Base-by-base conservation (phyloP, 768 basidiomycete species). In the Suillus americanus region DNA sequence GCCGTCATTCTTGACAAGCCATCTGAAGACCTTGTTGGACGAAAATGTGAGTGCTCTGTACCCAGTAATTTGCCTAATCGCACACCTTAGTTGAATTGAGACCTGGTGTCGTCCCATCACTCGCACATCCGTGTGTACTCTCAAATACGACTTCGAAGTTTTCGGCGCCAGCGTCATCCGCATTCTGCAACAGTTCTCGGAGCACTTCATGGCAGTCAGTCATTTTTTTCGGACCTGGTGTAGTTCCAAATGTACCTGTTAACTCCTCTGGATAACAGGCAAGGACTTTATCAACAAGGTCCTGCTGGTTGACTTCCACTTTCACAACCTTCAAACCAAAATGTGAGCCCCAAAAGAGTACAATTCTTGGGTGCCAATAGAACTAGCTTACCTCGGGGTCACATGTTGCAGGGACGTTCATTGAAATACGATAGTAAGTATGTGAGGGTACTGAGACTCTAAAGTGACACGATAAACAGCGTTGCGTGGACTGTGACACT, bases 181-280 rank as follows among this genome's bases (percentile, higher is more conserved):
- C 83, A 70, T 87, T 87, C 69, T 86, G 85, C 10, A 86, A 70
- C 25, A 87, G 74, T 68, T 86, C 86, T 57, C 86, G 73, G 62
- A 83, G 81, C 46, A 86, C 82, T 76, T 33, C 20, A 54, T n/a
- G 6, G 12, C 20, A 35, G 33, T 54, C 3, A 54, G 33, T 54
- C 30, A 12, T n/a, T 7, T 18, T n/a, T 35, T 33, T 20, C 2
- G 30, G 30, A 35, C 53, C 20, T n/a, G 20, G 14, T 5, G 6
- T 54, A n/a, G 53, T 13, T 33, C 30, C 33, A 33, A 54, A 54
- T 12, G 20, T 33, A 66, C 67, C 67, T 35, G 67, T 66, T 35
- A 66, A 66, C n/a, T 68, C 67, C 41, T 64, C 65, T 28, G 67
- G 67, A 38, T 68, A 68, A 57, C 67, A 62, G 40, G 67, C 65